Evolutionary conservation across 495 filamentous ascomycete genomes (phyloP), one percentile per base, ranked within the genome.

Genomic region (Pyrenula aspistea): DNA sequence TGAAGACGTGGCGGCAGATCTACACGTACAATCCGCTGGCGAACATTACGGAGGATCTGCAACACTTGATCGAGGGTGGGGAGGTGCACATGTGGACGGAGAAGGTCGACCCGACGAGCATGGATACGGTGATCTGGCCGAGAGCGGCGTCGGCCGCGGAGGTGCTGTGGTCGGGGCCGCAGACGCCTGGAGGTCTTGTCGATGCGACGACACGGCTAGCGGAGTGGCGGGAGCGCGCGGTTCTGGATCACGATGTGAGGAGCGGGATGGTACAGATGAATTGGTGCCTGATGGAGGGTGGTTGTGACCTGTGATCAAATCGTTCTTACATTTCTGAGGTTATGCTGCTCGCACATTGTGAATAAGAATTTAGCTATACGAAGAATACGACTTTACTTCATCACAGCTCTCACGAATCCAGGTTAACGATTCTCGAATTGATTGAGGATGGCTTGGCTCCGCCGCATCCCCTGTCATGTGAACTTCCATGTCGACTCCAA

Each of bases 121-220:
- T 91, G 2, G 87, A 91, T 20, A 63, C 67, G 53, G 82, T 86
- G 70, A 66, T 89, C 0, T 93, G 88, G 88, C 88, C 88, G n/a
- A 72, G 88, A n/a, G 79, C 80, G 2, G 75, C 61, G 24, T 88
- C 85, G 4, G 86, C 83, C 0, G 87, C 74, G 48, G 88, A 91
- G 68, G 83, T 89, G 10, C 72, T 91, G 24, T 92, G 88, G 88
- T 83, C 77, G 25, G 87, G 86, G 12, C 47, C 93, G 86, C 22
- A 97, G 83, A 1, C 93, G 93, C 15, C 93, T 92, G 61, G 96
- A 95, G 54, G 89, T 86, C 62, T 89, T 89, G 2, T 92, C 95
- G 56, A 98, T 89, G 52, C 86, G 81, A 72, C 62, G 12, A 57
- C 55, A 20, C 42, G 88, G 53, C 66, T 92, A 62, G 75, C 73